Conservation (phyloP, 2,329 filamentous ascomycete genomes). For the Fusarium papillatum region DNA sequence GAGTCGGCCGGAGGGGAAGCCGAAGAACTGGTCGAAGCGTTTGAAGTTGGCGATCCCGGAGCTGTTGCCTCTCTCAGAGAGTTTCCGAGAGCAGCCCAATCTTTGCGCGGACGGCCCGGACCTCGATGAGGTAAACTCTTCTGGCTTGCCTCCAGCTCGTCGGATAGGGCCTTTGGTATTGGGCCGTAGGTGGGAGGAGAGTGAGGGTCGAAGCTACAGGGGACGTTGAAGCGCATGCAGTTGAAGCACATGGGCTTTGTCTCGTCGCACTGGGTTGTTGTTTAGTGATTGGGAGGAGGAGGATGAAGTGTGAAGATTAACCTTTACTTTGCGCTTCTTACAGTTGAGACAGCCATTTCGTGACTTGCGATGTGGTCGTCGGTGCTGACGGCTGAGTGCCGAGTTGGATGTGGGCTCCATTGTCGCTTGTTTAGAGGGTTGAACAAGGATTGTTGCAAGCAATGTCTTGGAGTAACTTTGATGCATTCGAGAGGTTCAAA, state of each 20-base stretch:
- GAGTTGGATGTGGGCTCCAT: background rate
- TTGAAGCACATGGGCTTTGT: constrained; percentile 8
- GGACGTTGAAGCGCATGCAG: constrained; percentile 1
- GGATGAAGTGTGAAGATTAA: background rate
- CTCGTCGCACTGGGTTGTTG: background rate
- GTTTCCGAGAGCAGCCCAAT: background rate
- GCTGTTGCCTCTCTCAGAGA: background rate
- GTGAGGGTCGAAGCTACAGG: constrained; percentile 2
- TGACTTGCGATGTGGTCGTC: constrained; percentile 2
- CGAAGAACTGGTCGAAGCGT: background rate
- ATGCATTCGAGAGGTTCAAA: background rate
- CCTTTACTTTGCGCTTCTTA: constrained; percentile 8
- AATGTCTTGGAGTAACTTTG: background rate
- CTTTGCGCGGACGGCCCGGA: background rate
- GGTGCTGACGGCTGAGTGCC: background rate
- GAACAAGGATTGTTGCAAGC: background rate
- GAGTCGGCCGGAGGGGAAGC: background rate
- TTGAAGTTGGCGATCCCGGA: background rate
- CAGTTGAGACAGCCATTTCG: constrained; percentile 3
- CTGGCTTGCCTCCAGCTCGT: background rate
- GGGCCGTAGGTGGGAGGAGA: background rate
- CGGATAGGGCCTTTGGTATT: background rate
- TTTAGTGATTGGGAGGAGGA: background rate
- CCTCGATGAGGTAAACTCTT: background rate
- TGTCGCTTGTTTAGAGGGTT: background rate